Evolutionary conservation across 2,329 filamentous ascomycete genomes (phyloP), one percentile per base, ranked within the genome.

Genomic region (Raffaelea arxii): DNA sequence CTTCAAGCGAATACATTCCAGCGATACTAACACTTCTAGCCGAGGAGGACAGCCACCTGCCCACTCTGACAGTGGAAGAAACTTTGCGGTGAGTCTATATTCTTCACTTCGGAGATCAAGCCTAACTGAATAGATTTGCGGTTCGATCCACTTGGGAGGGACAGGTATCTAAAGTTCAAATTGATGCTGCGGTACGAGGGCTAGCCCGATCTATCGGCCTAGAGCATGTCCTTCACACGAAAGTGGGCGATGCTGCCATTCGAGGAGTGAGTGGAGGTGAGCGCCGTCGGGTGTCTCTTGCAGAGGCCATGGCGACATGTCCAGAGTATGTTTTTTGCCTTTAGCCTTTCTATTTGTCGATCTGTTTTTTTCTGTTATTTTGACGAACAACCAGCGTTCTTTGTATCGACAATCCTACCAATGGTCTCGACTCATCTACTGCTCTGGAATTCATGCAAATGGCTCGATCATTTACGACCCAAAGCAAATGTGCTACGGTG

Each of bases 201-300:
- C 19, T 43, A 30, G 25, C 41, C 12, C 18, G 18, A 12, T 36
- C 16, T 18, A 16, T 43, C 18, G 41, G 41, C 9, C 25, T 43
- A 2, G 25, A 19, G 4, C 82, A 86, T 55, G 82, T 80, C 0
- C 62, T 81, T 45, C 68, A 77, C 37, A 86, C 82, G 0, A 78
- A 78, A 52, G 78, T 86, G 24, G 83, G 83, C 1, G 78, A 84
- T 50, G 80, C 82, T 49, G 73, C 78, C 24, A 70, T 85, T 6
- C 72, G 80, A 16, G 66, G 66, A 10, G 71, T 83, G 2, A 77
- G 72, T 21, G 79, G 79, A 6, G 79, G 79, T 24, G 79, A 83
- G 56, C 70, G 78, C 50, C 86, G 89, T 63, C 78, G 85, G 59
- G 84, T 89, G 4, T 82, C 77, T 41, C 86, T 88, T 53, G 82